Evolutionary conservation across 2,329 filamentous ascomycete species (phyloP), one percentile per base, ranked within the genome.

Genomic region (Colletotrichum noveboracense): DNA sequence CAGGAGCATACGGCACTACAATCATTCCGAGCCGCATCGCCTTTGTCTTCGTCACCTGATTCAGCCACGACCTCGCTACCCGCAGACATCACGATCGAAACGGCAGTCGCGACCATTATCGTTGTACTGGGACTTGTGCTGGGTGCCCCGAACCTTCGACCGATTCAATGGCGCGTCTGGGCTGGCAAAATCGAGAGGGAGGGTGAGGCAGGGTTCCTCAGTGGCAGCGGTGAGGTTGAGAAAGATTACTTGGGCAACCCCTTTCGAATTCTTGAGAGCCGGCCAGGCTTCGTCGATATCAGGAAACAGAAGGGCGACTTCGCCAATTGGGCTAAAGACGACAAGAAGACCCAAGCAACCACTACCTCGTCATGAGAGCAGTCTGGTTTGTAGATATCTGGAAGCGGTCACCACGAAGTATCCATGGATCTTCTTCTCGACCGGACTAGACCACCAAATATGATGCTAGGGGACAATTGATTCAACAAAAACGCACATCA

Each of bases 281-380:
- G 97, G 79, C 92, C 93, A 62, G 93, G 95, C 2, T 99, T 98
- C 81, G 90, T 95, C 86, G 95, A 99, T 86, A 95, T 98, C 77
- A 93, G 95, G 84, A 94, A 92, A 83, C 90, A 96, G 86, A 91
- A 94, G 81, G 92, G 89, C 82, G 94, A 96, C 75, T 98, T 98
- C 87, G 90, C 91, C 18, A 89, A 93, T 77, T 97, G 95, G 95
- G 90, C 92, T 38, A 89, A 89, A 81, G 82, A 61, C 65, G 73
- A 75, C 5, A 77, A 80, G 52, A 80, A 71, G 34, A 58, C 77
- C 65, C 26, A 74, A 48, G 48, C 78, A 66, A 36, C 32, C 3
- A 70, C 28, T 14, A 16, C n/a, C 32, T 43, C n/a, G 32, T 14
- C 61, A 43, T 38, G 8, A 58, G 30, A 21, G n/a, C 18, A 14